Evolutionary conservation across 164 flowering plant genomes (phyloP).

Genomic region (Sextonia rubra): DNA sequence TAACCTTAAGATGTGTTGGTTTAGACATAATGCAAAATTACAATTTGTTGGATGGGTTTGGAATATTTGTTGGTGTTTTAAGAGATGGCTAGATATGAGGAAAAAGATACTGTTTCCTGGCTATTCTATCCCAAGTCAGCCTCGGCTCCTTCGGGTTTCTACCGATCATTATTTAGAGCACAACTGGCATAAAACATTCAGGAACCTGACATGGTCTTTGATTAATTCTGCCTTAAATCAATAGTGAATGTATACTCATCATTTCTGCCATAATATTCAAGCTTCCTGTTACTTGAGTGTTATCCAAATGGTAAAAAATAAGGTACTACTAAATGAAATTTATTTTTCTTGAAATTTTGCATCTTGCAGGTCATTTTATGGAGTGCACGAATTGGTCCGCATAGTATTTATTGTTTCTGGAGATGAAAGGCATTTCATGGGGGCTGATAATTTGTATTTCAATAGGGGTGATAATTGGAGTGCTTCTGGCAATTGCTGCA

Average conservation of each 20-base stretch:
- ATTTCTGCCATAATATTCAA: not conserved
- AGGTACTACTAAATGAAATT: not conserved
- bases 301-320: not conserved
- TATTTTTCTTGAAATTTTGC: not conserved
- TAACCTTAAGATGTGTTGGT: not conserved
- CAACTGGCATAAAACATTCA: not conserved
- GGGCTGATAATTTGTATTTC: conserved; percentile 87
- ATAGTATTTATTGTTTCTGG: conserved; percentile 11
- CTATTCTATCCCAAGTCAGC: not conserved
- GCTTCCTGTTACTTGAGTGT: not conserved
- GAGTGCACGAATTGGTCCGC: not conserved
- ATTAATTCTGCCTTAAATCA: not conserved
- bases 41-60: not conserved
- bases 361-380: not conserved
- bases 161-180: not conserved
- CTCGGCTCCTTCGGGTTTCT: not conserved
- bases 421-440: conserved; percentile 64
- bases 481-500: conserved; percentile 61
- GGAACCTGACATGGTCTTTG: not conserved
- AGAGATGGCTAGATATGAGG: no score
- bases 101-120: not conserved
- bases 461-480: conserved; percentile 86
- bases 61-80: not conserved
- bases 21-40: not conserved
- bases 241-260: not conserved